Conservation (phyloP, 345 rosid species). For the Cardamine occulta region DNA sequence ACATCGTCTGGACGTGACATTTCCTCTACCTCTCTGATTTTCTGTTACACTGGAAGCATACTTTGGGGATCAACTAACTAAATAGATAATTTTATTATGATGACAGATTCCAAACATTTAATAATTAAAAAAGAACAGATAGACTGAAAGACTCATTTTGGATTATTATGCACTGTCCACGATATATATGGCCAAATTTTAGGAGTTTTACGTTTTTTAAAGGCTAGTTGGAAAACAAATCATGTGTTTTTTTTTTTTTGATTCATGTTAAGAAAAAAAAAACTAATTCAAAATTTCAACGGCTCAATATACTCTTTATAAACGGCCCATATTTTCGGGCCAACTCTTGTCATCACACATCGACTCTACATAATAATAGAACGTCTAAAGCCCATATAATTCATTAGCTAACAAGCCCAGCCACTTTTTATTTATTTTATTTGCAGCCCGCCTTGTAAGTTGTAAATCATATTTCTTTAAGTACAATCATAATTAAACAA, state of each 20-base stretch:
- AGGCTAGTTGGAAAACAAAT: no score
- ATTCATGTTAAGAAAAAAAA: no score
- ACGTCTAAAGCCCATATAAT: background rate
- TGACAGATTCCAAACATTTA: constrained; percentile 27
- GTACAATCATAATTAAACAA: background rate
- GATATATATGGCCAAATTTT: constrained; percentile 3
- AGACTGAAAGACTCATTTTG: background rate
- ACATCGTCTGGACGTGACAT: constrained; percentile 27
- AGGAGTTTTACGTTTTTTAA: background rate
- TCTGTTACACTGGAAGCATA: background rate
- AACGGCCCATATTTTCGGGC: background rate
- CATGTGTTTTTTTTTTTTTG: no score
- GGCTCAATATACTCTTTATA: background rate
- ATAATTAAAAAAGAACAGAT: background rate
- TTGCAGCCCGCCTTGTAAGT: background rate
- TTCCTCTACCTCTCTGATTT: constrained; percentile 20
- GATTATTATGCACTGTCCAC: constrained; percentile 13
- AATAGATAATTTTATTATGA: background rate
- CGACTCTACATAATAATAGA: background rate
- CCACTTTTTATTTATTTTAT: background rate
- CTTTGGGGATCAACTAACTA: background rate
- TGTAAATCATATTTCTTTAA: background rate
- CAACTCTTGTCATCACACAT: background rate
- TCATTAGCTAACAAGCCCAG: background rate
- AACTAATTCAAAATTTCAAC: no score